A percentile compares a stretch with the other conserved stretches of the same genome.
Conservation (phyloP, 768 basidiomycete species). For the Hygrocybe coccinea region DNA sequence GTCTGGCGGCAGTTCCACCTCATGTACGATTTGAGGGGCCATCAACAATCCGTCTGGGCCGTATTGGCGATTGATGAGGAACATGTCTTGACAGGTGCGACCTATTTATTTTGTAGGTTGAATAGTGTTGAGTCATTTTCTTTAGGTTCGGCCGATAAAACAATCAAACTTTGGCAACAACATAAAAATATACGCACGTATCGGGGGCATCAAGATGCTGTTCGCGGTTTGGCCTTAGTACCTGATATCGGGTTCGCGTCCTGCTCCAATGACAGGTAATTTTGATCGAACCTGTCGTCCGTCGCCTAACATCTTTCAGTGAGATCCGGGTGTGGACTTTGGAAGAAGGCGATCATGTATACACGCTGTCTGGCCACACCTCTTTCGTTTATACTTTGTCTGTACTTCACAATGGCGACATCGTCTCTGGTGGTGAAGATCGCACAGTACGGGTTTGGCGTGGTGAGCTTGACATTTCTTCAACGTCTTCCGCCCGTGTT, state of each 20-base stretch:
- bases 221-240: slow-evolving; percentile 76
- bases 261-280: slow-evolving; percentile 88
- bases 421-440: slow-evolving; percentile 93
- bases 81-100: slow-evolving; percentile 76
- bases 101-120: slow-evolving; percentile 1
- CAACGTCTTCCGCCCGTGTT: not conserved
- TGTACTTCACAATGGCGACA: slow-evolving; percentile 72
- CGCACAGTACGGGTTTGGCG: slow-evolving; percentile 89
- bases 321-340: slow-evolving; percentile 92
- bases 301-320: slow-evolving; percentile 36
- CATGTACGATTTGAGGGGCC: slow-evolving; percentile 72
- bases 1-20: slow-evolving; percentile 82
- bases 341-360: slow-evolving; percentile 69
- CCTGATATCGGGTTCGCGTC: slow-evolving; percentile 91
- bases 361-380: slow-evolving; percentile 87
- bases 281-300: slow-evolving; percentile 6
- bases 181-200: slow-evolving; percentile 73
- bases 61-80: slow-evolving; percentile 76
- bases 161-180: slow-evolving; percentile 82
- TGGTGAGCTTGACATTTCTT: slow-evolving; percentile 42
- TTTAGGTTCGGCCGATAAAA: slow-evolving; percentile 88
- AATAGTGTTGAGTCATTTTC: not conserved
- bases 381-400: slow-evolving; percentile 93
- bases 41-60: slow-evolving; percentile 92
- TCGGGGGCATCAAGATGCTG: slow-evolving; percentile 85